phyloP scores from a whole-genome alignment of 805 yeast species.

The Candida koratica region DNA sequence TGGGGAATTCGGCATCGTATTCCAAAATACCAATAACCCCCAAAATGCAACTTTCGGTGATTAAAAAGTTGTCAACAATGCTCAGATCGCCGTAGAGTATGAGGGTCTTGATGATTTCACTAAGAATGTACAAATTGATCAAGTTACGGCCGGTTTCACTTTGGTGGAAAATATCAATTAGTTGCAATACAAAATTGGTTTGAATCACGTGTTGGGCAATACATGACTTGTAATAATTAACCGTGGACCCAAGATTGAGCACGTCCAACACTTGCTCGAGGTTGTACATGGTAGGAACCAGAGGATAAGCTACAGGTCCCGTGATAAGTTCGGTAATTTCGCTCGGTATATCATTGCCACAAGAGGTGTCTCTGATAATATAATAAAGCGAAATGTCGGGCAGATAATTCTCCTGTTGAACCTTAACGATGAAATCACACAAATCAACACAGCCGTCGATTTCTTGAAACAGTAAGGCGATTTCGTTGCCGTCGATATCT shows the following conservation, averaged over 20 bases:
- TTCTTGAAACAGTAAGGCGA: conserved; percentile 90
- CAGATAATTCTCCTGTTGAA: conserved; percentile 54
- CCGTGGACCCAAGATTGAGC: conserved; percentile 56
- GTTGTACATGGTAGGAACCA: conserved; percentile 38
- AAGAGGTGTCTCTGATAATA: conserved; percentile 48
- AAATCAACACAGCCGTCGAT: conserved; percentile 80
- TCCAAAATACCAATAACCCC: conserved; percentile 80
- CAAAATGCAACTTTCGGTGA: conserved; percentile 28
- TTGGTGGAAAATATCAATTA: conserved; percentile 50
- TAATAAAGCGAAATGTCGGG: conserved; percentile 60
- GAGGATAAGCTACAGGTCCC: conserved; percentile 74
- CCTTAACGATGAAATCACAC: conserved; percentile 73
- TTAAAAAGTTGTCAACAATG: conserved; percentile 32
- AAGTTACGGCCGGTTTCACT: conserved; percentile 55
- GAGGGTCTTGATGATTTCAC: conserved; percentile 68
- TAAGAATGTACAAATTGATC: conserved; percentile 57
- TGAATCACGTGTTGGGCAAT: conserved; percentile 54
- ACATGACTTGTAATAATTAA: conserved; percentile 59
- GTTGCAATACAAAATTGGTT: conserved; percentile 47
- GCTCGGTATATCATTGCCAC: conserved; percentile 16
- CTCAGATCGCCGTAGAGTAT: conserved; percentile 63
- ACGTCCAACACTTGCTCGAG: conserved; percentile 52
- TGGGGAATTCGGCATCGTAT: conserved; percentile 82
- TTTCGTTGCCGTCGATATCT: conserved; percentile 65
- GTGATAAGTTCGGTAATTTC: conserved; percentile 67